Evolutionary conservation across 2,329 filamentous ascomycete genomes (phyloP), one percentile per base, ranked within the genome.

Genomic region (Pochonia chlamydosporia): DNA sequence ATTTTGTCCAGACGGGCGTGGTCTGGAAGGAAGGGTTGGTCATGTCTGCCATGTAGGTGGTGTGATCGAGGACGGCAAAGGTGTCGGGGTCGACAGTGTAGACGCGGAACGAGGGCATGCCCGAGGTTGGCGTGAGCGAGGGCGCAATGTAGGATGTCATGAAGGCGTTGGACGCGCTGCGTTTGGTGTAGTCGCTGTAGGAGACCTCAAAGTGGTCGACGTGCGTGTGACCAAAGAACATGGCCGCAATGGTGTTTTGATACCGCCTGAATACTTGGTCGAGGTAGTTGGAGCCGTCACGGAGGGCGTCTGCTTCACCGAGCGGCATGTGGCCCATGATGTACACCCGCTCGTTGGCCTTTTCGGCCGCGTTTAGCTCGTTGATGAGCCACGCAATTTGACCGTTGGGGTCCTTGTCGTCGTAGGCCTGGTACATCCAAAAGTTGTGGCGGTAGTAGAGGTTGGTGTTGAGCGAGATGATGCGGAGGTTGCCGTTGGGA

Each of bases 391-490:
- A 81, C 14, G 67, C 61, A 3, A 82, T 64, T 56, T 80, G 72
- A 11, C 66, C 66, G 55, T 69, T 69, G 2, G 76, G 76, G 54
- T 81, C 77, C 16, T 59, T 66, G 74, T 74, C 2, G 68, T 66
- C 41, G 28, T 44, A 47, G 28, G 73, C 66, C 51, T 72, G 65
- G 54, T 78, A 81, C 30, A 76, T 56, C 65, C 72, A 78, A 57
- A 74, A 77, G 62, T 82, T 82, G 48, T 71, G 62, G 16, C 67
- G 70, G 60, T 82, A 81, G 62, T 74, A 80, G 48, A 81, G 59
- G 56, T 81, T 78, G 21, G 75, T 80, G 63, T 78, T 81, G 53
- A 81, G 64, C 4, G 76, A 79, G 57, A 82, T 79, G 54, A 82
- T 63, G n/a, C 76, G 70, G 21, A 82, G 63, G 49, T 76, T 75